Conservation (phyloP, 331 rosid genomes). For the Dryas integrifolia region DNA sequence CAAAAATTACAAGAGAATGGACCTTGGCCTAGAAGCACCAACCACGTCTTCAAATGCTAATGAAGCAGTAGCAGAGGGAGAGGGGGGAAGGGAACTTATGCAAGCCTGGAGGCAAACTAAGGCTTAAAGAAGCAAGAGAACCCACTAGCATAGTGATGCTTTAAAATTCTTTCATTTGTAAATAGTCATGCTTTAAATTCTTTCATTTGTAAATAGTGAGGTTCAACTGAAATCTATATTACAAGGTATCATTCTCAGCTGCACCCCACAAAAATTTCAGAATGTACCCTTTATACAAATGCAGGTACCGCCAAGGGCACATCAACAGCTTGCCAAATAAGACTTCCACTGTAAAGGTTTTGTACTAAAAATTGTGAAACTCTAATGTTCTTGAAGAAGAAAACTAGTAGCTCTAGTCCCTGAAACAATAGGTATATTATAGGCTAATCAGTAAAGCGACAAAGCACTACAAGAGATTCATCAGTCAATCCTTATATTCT, state of each 20-base stretch:
- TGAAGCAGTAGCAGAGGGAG: no score
- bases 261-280: background rate
- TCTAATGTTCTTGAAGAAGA: background rate
- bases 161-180: no score
- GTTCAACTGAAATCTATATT: slow-evolving; percentile 6
- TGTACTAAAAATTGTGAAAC: background rate
- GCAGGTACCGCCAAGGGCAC: background rate
- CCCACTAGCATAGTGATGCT: no score
- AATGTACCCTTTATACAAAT: background rate
- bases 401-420: background rate
- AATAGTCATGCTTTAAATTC: background rate
- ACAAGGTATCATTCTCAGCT: slow-evolving; percentile 4
- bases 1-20: no score
- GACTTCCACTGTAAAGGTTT: background rate
- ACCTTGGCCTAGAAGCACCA: no score
- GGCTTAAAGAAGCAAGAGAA: no score
- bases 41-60: no score
- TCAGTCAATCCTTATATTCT: background rate
- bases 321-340: background rate
- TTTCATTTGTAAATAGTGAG: background rate
- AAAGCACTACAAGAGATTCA: background rate
- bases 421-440: background rate
- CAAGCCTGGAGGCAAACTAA: no score
- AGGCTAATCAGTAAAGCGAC: background rate
- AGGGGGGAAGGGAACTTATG: no score